phyloP scores from a whole-genome alignment of 139 green algal species.

The Chlorella sp. region DNA sequence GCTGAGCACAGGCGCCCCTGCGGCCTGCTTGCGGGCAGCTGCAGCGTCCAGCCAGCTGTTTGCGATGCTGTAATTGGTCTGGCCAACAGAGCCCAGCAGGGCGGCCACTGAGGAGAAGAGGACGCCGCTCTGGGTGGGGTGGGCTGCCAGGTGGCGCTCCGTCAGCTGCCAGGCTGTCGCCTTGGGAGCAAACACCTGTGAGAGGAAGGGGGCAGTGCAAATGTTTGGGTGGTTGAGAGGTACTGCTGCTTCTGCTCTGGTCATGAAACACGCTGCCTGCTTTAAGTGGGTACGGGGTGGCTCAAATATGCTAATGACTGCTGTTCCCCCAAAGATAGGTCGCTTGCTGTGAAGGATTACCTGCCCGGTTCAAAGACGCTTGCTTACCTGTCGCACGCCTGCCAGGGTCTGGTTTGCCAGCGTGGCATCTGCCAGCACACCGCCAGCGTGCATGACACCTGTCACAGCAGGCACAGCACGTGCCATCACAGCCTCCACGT shows the following conservation, averaged over 20 bases:
- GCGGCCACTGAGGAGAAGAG: constrained; percentile 85
- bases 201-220: no score
- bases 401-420: constrained; percentile 61
- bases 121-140: constrained; percentile 39
- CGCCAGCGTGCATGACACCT: constrained; percentile 73
- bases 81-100: constrained; percentile 83
- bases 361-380: no score
- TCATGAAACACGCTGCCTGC: no score
- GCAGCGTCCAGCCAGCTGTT: constrained; percentile 76
- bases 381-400: constrained; percentile 27
- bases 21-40: constrained; percentile 24
- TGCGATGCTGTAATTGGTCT: constrained; percentile 81
- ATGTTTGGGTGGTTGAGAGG: no score
- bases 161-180: constrained; percentile 11
- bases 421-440: constrained; percentile 79
- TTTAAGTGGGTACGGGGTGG: no score
- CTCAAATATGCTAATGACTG: no score
- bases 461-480: background rate
- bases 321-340: no score
- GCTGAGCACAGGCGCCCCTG: constrained; percentile 6
- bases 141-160: background rate
- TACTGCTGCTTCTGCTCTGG: no score
- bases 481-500: constrained; percentile 16
- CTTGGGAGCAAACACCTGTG: constrained; percentile 67
- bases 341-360: no score